A percentile compares a stretch with the other conserved stretches of the same genome.
Conservation (phyloP, 1,284 basidiomycete species). For the Prillingera fragicola region DNA sequence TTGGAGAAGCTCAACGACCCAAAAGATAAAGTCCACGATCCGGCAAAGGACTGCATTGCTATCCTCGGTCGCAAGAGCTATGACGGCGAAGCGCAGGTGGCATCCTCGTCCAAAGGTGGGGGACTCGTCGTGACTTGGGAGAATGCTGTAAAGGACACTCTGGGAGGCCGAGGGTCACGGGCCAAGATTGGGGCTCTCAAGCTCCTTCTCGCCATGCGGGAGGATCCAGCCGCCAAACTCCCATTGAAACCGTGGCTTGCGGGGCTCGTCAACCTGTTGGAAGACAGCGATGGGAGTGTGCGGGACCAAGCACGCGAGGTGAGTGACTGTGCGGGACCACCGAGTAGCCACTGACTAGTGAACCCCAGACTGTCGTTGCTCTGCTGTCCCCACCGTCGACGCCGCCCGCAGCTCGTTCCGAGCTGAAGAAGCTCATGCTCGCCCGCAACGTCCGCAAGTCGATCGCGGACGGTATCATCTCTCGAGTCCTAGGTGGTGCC, state of each 20-base stretch:
- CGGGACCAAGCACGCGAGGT: slow-evolving; percentile 68
- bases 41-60: slow-evolving; percentile 28
- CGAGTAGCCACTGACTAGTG: too few species aligned
- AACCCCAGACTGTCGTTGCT: slow-evolving; percentile 62
- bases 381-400: slow-evolving; percentile 77
- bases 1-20: slow-evolving; percentile 44
- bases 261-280: slow-evolving; percentile 72
- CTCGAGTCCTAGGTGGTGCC: slow-evolving; percentile 45
- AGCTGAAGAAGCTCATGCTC: slow-evolving; percentile 85
- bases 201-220: slow-evolving; percentile 52
- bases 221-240: slow-evolving; percentile 71
- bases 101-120: slow-evolving; percentile 55
- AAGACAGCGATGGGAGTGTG: slow-evolving; percentile 85
- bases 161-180: slow-evolving; percentile 72
- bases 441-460: slow-evolving; percentile 79
- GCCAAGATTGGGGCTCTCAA: slow-evolving; percentile 50
- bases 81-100: slow-evolving; percentile 17
- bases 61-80: slow-evolving; percentile 30
- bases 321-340: too few species aligned
- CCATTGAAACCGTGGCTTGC: slow-evolving; percentile 78
- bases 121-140: slow-evolving; percentile 71
- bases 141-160: slow-evolving; percentile 61
- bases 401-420: slow-evolving; percentile 76
- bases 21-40: slow-evolving; percentile 37
- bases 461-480: slow-evolving; percentile 55